Evolutionary conservation across 305 asterid species (phyloP), one percentile per base, ranked within the genome.

Genomic region (Nicotiana rustica): DNA sequence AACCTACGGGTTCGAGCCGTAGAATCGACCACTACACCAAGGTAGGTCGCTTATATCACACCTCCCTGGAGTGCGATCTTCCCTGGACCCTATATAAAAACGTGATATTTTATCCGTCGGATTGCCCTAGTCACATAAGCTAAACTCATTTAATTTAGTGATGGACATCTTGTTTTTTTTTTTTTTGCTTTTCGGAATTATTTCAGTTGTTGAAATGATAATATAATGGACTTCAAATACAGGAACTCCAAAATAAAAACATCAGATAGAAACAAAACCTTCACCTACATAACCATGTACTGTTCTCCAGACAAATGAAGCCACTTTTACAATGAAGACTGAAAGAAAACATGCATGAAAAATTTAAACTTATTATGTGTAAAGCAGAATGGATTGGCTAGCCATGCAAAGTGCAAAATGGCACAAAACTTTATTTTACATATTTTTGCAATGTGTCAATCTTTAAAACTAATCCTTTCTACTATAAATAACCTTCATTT

Each of bases 361-460:
- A 18, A 59, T 59, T 17, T n/a, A 8, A 59, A 59, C 67, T 61
- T 61, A 35, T 70, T 35, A 41, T 19, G 78, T 71, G 78, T 44
- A 44, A 71, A 4, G 78, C 78, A 71, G 9, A 1, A 18, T 10
- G 57, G 78, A 0, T 44, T 71, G n/a, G 78, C 49, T 18, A 36
- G 36, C 4, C 78, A 71, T 44, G 78, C 78, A 71, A 71, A 71
- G 10, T 71, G 78, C 78, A 71, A 73, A 73, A 73, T 73, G 79
- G 6, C 62, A 70, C 31, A 49, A 18, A 49, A 49, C 38, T 44
- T 55, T 41, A 12, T 41, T 47, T 29, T 14, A 21, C 61, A 21
- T n/a, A 4, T 10, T 7, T n/a, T 49, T 35, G 18, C n/a, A 71
- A 78, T 68, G 89, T 88, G 88, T 86, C 93, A 67, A 77, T 21